Conservation (phyloP, 768 basidiomycete species). For the Paxillus rubicundulus region DNA sequence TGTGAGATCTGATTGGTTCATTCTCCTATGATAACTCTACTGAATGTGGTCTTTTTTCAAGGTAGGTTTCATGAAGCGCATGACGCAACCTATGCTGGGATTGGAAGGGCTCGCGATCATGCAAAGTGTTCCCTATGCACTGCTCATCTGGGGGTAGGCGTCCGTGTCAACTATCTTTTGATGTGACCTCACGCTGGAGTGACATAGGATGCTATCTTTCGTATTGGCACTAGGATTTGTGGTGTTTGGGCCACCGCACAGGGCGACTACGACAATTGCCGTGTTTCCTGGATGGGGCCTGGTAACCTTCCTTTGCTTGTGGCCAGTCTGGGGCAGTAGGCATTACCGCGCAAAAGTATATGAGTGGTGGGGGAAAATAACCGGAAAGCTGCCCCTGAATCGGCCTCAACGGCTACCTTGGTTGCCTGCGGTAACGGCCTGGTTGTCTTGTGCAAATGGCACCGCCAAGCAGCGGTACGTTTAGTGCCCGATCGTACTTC, state of each 20-base stretch:
- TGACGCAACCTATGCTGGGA: constrained; percentile 1
- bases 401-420: background rate
- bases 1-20: background rate
- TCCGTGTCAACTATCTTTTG: background rate
- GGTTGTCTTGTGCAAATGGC: too few species aligned
- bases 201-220: constrained; percentile 8
- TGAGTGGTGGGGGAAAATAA: background rate
- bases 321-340: constrained; percentile 1
- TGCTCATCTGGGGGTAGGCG: constrained; percentile 27
- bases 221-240: background rate
- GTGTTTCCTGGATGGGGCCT: background rate
- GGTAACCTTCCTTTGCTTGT: background rate
- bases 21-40: background rate
- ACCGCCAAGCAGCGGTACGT: too few species aligned
- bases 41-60: background rate
- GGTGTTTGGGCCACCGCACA: background rate
- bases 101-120: constrained; percentile 30
- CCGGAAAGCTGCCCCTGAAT: background rate
- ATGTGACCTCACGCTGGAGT: background rate
- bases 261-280: background rate
- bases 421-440: background rate
- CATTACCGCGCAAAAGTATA: too few species aligned
- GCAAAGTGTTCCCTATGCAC: constrained; percentile 32
- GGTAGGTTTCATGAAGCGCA: constrained; percentile 3
- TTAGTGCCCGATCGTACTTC: too few species aligned